Percentiles rank a stretch among this genome's conserved stretches.
phyloP scores from a whole-genome alignment of 495 filamentous ascomycete genomes.

The Penicillium turbatum region DNA sequence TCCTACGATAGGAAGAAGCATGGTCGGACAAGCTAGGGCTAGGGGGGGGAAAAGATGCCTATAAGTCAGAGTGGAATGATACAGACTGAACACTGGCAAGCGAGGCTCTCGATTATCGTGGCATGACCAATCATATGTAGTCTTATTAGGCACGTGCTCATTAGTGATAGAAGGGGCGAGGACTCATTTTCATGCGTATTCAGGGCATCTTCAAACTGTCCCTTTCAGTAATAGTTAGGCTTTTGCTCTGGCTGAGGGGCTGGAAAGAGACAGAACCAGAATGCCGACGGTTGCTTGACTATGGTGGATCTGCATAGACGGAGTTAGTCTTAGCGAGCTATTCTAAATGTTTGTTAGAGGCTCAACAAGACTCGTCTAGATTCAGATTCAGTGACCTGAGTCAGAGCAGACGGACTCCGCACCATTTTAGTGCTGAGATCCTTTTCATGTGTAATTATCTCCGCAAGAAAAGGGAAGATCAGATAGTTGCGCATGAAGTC shows the following conservation, averaged over 20 bases:
- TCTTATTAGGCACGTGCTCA: neutral
- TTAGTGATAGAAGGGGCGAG: neutral
- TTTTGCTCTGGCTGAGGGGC: conserved; percentile 3
- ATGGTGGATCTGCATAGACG: too few relatives aligned
- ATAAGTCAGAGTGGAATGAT: conserved; percentile 1
- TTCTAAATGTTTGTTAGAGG: too few relatives aligned
- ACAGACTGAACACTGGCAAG: neutral
- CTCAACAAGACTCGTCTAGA: too few relatives aligned
- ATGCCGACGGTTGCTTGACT: neutral
- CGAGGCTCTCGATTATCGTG: neutral
- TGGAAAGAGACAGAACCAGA: conserved; percentile 1
- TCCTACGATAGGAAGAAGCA: too few relatives aligned
- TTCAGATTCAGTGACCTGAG: too few relatives aligned
- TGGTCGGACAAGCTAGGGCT: too few relatives aligned
- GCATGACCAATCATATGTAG: conserved; percentile 1
- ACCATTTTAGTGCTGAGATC: too few relatives aligned
- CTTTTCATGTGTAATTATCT: too few relatives aligned
- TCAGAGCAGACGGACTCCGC: too few relatives aligned
- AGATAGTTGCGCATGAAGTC: too few relatives aligned
- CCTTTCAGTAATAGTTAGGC: conserved; percentile 1
- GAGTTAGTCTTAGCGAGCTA: too few relatives aligned
- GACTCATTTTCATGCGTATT: neutral
- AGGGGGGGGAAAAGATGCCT: neutral
- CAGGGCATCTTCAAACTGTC: neutral
- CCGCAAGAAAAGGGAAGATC: too few relatives aligned